Evolutionary conservation across 192 early-diverging fungal genomes (phyloP), one percentile per base, ranked within the genome.

Genomic region (Fimicolochytrium jonesii): DNA sequence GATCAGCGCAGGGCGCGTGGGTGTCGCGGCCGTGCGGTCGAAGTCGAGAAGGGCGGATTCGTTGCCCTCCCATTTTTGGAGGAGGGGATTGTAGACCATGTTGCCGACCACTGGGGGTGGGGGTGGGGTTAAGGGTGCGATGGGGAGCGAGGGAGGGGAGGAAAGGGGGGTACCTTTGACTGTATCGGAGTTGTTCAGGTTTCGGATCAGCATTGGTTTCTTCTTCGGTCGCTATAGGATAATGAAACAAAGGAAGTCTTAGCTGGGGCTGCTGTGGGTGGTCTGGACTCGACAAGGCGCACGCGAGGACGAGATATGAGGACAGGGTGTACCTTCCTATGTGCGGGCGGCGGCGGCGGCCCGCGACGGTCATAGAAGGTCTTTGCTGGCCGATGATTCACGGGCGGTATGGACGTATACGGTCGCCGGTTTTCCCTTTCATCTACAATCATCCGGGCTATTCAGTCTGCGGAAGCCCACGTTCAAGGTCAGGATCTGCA

Each of bases 1-100:
- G 26, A 74, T 75, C 3, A 76, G 46, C 0, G 68, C 55, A 4
- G 75, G 71, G 3, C 68, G 59, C 22, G 63, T 48, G 20, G 35
- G 52, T 17, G 56, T 33, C 5, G 61, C 25, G 0, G 50, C 6
- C 4, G 45, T 59, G 18, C 57, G 47, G 22, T 81, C 79, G 56
- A 81, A 81, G 7, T 69, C 75, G 7, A 63, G 34, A 5, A 81
- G 63, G n/a, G 45, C 62, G 44, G 47, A 41, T 51, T 81, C 75
- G 59, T 81, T 81, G 22, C 79, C 79, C 54, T 69, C 69, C 79
- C 79, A 81, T 48, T 51, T 69, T 64, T 81, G 72, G 13, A 67
- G 63, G 13, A 55, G 35, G n/a, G 74, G 73, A 46, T 81, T 74
- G 66, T 73, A 81, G 25, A 63, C 62, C 79, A 81, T 81, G 17